Evolutionary conservation across 2,329 filamentous ascomycete genomes (phyloP), one percentile per base, ranked within the genome.

Genomic region (Teratosphaeria nubilosa): DNA sequence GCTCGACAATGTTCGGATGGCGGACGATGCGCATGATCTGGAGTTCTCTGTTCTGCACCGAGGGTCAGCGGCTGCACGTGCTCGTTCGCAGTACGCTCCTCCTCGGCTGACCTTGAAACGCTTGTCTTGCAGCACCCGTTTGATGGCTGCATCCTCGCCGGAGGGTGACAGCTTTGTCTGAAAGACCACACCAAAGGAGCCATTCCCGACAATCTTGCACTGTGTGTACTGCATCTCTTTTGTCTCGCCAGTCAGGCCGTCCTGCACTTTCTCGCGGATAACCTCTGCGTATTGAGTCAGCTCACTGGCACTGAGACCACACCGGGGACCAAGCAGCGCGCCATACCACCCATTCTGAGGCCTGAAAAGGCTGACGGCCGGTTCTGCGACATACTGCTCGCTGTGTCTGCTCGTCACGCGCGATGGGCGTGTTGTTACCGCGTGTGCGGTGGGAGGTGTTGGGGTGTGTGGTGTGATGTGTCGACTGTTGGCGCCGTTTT

Each of bases 11-110:
- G 77, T 99, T 99, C 58, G 94, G 94, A 75, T 99, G 94, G 72
- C 92, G 86, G 70, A 99, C 94, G 72, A 99, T 99, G 72, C 94
- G 88, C 94, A 99, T 99, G 74, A 99, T 99, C 76, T 99, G 94
- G 67, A 99, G 83, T 75, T 99, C 94, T 77, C 94, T 91, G 74
- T 99, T 99, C 94, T 99, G 73, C 53, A 51, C 16, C 13, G 56
- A 25, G 48, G 56, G 68, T 76, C 63, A 75, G 67, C 62, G 54
- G 48, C 16, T 57, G 55, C 24, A 10, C 53, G 31, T 7, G 51
- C 57, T 53, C 31, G 45, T 41, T 25, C 32, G 56, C 16, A 14
- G 5, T 2, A 56, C 53, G 56, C 48, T 25, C 22, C 55, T 25
- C 20, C 13, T 14, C 20, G 13, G 50, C 60, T 57, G 56, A 95